A percentile compares a stretch with the other conserved stretches of the same genome.
Conservation (phyloP, 169 alveolate genomes). For the Ichthyophthirius multifiliis region DNA sequence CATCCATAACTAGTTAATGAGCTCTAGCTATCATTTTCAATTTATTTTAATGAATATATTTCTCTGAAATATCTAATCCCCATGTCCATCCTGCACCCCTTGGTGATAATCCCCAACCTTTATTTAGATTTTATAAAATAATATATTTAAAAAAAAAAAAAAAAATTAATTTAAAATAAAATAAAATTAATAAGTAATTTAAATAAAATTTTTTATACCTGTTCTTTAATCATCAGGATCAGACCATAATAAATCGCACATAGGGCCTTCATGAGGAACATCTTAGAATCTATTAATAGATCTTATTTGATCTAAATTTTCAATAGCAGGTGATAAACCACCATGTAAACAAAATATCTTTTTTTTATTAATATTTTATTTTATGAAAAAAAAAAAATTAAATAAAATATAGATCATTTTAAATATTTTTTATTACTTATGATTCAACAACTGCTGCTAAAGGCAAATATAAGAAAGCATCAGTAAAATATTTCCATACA, state of each 20-base stretch:
- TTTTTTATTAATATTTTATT: not conserved
- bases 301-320: conserved; percentile 47
- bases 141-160: not conserved
- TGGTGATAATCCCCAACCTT: conserved; percentile 82
- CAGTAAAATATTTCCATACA: conserved; percentile 69
- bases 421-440: conserved; percentile 10
- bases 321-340: conserved; percentile 72
- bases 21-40: conserved; percentile 76
- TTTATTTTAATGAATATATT: conserved; percentile 72
- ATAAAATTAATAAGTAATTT: not conserved
- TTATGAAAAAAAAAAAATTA: not conserved
- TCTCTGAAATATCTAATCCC: conserved; percentile 79
- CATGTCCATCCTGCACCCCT: conserved; percentile 87
- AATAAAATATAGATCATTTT: not conserved
- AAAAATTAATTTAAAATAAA: not conserved
- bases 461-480: conserved; percentile 67
- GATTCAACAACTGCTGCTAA: conserved; percentile 68
- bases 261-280: conserved; percentile 69
- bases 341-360: conserved; percentile 73
- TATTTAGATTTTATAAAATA: conserved; percentile 30
- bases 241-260: conserved; percentile 74
- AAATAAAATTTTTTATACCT: conserved; percentile 28
- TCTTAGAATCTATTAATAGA: conserved; percentile 79
- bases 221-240: conserved; percentile 76
- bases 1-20: conserved; percentile 89